Conservation (phyloP, 768 basidiomycete species). For the Mrakia gelida region DNA sequence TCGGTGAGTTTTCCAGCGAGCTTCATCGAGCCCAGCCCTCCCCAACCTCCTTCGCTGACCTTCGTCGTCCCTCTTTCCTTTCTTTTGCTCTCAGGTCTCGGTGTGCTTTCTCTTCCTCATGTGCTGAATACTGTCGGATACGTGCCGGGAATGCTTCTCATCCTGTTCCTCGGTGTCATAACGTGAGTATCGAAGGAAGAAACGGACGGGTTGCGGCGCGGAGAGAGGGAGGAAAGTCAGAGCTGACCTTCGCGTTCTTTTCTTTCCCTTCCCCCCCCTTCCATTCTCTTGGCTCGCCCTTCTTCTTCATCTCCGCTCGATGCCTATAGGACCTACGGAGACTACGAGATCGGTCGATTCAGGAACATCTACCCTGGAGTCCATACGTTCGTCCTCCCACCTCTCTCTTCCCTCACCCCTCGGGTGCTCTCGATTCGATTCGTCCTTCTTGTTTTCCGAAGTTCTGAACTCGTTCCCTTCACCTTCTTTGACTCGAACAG, state of each 20-base stretch:
- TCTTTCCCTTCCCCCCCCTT: not conserved
- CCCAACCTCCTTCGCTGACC: not conserved
- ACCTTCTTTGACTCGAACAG: not conserved
- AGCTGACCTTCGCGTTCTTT: not conserved
- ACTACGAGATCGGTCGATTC: slow-evolving; percentile 13
- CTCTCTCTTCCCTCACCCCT: not conserved
- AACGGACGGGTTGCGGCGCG: too few relatives aligned
- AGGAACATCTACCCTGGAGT: not conserved
- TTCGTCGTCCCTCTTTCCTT: not conserved
- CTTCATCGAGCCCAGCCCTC: not conserved
- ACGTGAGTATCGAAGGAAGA: too few relatives aligned
- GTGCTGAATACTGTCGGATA: not conserved
- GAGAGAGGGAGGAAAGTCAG: not conserved
- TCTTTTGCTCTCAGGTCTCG: not conserved
- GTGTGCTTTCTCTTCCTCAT: slow-evolving; percentile 1
- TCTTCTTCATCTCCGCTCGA: not conserved
- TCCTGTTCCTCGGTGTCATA: slow-evolving; percentile 2
- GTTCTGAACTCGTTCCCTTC: not conserved
- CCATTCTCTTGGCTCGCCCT: not conserved
- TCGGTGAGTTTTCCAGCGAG: not conserved
- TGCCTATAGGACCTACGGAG: not conserved
- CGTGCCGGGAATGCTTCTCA: slow-evolving; percentile 11
- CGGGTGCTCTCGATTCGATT: not conserved
- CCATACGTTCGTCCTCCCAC: slow-evolving; percentile 8
- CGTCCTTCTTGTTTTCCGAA: too few relatives aligned